Evolutionary conservation across 192 early-diverging fungal genomes (phyloP).

Genomic region (Martensiomyces pterosporus): DNA sequence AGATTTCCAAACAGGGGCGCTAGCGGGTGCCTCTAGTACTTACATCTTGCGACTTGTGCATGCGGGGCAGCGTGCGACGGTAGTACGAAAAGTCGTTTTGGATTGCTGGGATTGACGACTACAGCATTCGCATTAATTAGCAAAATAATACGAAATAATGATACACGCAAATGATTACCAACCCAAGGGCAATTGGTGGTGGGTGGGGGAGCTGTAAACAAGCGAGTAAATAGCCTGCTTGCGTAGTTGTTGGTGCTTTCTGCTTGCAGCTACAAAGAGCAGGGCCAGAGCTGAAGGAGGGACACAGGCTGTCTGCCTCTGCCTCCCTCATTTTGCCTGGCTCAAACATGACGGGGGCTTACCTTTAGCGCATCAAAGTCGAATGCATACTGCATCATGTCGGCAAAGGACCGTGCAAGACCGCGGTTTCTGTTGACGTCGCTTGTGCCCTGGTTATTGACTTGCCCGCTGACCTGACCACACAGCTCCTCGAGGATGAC

Average conservation of each 20-base stretch:
- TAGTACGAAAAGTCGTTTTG: conserved; percentile 99
- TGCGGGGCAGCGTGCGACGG: conserved; percentile 80
- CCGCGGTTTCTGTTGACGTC: conserved; percentile 64
- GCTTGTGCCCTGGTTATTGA: conserved; percentile 10
- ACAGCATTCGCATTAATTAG: conserved; percentile 1
- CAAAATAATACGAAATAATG: background rate
- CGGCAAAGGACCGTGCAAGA: conserved; percentile 74
- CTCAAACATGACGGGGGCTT: no score
- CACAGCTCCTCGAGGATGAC: conserved; percentile 65
- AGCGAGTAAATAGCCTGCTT: no score
- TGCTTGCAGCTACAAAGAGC: no score
- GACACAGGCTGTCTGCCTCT: no score
- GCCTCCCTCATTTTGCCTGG: no score
- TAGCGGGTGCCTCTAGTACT: no score
- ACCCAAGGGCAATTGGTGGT: no score
- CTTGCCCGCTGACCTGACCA: conserved; percentile 44
- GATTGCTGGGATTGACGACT: conserved; percentile 52
- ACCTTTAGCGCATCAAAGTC: conserved; percentile 94
- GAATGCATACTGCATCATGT: conserved; percentile 82
- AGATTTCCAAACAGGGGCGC: no score
- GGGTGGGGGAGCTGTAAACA: no score
- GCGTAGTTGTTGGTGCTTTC: no score
- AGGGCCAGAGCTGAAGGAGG: no score
- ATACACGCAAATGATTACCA: no score
- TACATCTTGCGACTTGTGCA: conserved; percentile 63